Percentiles rank a stretch among this genome's conserved stretches.
Conservation (phyloP, 768 basidiomycete genomes). For the Lactifluus piperatus region DNA sequence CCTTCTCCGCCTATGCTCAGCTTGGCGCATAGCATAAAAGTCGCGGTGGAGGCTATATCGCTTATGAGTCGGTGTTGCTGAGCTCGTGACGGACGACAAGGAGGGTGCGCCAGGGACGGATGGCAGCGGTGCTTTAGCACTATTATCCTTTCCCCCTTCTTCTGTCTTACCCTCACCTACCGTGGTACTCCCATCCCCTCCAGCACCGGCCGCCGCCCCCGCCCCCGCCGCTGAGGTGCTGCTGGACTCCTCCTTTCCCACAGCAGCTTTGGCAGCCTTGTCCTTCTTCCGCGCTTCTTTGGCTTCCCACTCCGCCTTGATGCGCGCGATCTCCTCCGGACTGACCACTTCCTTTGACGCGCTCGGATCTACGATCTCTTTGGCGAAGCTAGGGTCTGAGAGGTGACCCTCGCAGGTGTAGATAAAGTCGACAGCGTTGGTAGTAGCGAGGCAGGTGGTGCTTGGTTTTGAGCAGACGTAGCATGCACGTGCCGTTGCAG, state of each 20-base stretch:
- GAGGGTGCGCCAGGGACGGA: constrained; percentile 27
- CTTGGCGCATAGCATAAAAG: constrained; percentile 70
- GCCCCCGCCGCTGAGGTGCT: no score
- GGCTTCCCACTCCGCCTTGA: constrained; percentile 75
- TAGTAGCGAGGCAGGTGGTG: constrained; percentile 74
- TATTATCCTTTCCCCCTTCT: constrained; percentile 30
- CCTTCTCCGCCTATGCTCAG: constrained; percentile 62
- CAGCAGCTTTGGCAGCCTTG: constrained; percentile 33
- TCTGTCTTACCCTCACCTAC: constrained; percentile 33
- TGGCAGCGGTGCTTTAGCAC: constrained; percentile 26
- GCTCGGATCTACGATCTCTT: constrained; percentile 32
- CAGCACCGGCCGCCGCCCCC: constrained; percentile 5
- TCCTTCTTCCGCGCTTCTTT: constrained; percentile 54
- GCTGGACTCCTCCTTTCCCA: no score
- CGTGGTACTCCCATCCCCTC: constrained; percentile 23
- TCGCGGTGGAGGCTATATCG: constrained; percentile 77
- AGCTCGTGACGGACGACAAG: constrained; percentile 15
- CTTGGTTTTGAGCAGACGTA: constrained; percentile 76
- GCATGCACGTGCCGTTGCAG: constrained; percentile 70
- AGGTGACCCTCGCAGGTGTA: constrained; percentile 83
- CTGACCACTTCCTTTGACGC: constrained; percentile 35
- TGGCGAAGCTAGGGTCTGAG: constrained; percentile 68
- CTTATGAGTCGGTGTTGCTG: constrained; percentile 46
- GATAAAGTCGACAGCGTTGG: constrained; percentile 76
- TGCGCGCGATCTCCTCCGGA: constrained; percentile 67